phyloP scores from a whole-genome alignment of 768 basidiomycete genomes.

The Sarcodon aspratus region DNA sequence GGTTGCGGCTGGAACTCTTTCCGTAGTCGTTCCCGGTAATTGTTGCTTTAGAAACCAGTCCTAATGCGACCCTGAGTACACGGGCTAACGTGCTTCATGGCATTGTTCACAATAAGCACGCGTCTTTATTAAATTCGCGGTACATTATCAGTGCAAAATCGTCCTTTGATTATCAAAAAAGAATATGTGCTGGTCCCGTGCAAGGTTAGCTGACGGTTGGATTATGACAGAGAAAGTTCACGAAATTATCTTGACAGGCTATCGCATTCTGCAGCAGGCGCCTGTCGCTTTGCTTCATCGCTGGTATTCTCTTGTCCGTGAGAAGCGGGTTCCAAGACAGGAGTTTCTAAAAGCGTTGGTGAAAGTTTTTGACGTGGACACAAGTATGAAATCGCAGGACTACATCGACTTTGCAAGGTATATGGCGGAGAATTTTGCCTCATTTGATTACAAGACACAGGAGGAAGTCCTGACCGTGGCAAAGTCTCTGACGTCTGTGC shows the following conservation, averaged over 20 bases:
- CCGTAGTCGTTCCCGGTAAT: constrained; percentile 84
- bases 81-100: constrained; percentile 76
- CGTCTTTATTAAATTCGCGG: constrained; percentile 78
- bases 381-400: constrained; percentile 52
- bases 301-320: constrained; percentile 88
- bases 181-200: constrained; percentile 32
- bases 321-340: constrained; percentile 77
- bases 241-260: constrained; percentile 31
- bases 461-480: constrained; percentile 88
- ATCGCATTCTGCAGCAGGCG: constrained; percentile 39
- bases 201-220: constrained; percentile 32
- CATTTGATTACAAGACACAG: constrained; percentile 90
- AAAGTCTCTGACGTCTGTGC: constrained; percentile 60
- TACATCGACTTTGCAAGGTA: constrained; percentile 84
- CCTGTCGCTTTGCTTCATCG: constrained; percentile 72
- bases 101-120: constrained; percentile 79
- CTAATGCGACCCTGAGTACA: constrained; percentile 43
- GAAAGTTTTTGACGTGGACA: constrained; percentile 71
- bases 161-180: constrained; percentile 78
- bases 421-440: constrained; percentile 89
- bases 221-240: no score
- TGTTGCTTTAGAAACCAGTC: constrained; percentile 86
- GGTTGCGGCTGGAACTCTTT: neutral
- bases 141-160: constrained; percentile 71
- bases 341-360: constrained; percentile 81